Evolutionary conservation across 2,329 filamentous ascomycete species (phyloP).

Genomic region (Calonectria hawksworthii): DNA sequence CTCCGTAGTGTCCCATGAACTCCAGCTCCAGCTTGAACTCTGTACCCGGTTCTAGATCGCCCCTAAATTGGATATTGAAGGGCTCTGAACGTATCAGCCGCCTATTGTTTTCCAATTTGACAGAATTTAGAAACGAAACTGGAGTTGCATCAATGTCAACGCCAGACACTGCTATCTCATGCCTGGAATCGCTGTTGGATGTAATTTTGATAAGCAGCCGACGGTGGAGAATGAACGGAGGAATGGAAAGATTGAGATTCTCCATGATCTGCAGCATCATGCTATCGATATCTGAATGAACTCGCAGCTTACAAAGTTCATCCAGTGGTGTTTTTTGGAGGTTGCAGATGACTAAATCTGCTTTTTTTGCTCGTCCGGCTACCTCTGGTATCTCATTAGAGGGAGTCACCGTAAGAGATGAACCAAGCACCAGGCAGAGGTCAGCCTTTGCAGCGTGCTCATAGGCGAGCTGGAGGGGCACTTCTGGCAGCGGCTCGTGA

Average conservation of each 20-base stretch:
- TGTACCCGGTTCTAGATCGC: conserved; percentile 37
- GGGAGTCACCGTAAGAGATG: conserved; percentile 59
- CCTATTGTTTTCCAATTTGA: conserved; percentile 55
- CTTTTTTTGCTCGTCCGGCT: conserved; percentile 46
- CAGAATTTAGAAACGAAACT: conserved; percentile 55
- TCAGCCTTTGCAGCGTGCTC: conserved; percentile 57
- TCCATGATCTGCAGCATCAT: conserved; percentile 58
- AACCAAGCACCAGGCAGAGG: conserved; percentile 61
- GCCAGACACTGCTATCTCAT: conserved; percentile 50
- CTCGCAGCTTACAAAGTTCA: conserved; percentile 46
- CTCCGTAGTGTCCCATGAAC: conserved; percentile 63
- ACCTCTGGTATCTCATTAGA: conserved; percentile 57
- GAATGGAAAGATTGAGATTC: conserved; percentile 53
- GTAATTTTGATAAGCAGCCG: conserved; percentile 49
- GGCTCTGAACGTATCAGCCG: conserved; percentile 53
- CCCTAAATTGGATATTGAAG: conserved; percentile 53
- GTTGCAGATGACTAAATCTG: conserved; percentile 60
- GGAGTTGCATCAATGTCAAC: conserved; percentile 59
- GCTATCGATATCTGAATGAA: conserved; percentile 54
- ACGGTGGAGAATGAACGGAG: conserved; percentile 54
- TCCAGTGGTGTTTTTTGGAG: conserved; percentile 61
- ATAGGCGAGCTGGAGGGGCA: conserved; percentile 50
- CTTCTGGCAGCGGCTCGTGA: conserved; percentile 52
- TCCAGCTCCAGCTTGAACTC: conserved; percentile 56
- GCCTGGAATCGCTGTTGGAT: conserved; percentile 32